Percentiles rank a stretch among this genome's conserved stretches.
These are phyloP conservation scores for Pseudoscleropodium purum DNA, from an alignment of 225 moss, liverwort and hornwort species.

Conservation along the genomic window DNA sequence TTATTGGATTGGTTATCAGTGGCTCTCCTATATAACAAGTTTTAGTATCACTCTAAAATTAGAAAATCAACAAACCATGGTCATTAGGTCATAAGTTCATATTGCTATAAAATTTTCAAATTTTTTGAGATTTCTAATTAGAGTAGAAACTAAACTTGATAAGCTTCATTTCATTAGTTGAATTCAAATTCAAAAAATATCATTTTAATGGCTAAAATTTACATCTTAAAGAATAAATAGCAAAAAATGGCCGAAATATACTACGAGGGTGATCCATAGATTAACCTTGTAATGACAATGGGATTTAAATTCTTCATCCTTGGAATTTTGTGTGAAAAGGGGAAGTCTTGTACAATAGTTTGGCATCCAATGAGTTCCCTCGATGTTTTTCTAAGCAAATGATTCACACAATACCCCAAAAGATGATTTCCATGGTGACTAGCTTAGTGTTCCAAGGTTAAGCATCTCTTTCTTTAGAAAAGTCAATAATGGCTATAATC, in stretches of 20 bases:
- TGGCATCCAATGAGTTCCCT: no score
- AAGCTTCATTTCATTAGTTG: neutral
- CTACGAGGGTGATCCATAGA: no score
- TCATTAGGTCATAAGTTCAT: no score
- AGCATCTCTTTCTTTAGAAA: neutral
- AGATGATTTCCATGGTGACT: no score
- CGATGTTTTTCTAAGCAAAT: no score
- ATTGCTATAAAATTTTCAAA: neutral
- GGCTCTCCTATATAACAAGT: neutral
- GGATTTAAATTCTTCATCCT: no score
- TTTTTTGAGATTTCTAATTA: neutral
- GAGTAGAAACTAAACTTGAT: neutral
- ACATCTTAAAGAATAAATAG: neutral
- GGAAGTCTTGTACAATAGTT: no score
- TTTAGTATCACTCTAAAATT: fast-evolving
- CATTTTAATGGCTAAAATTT: neutral
- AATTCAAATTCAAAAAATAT: neutral
- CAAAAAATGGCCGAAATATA: neutral
- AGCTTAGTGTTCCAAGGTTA: no score
- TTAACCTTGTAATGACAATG: no score
- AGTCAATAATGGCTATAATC: neutral
- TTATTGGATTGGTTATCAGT: no score
- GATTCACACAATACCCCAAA: no score
- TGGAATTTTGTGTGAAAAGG: no score
- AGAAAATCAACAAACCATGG: neutral